Base-by-base conservation (phyloP, 192 early-diverging fungal species). In the Chytriomyces confervae region DNA sequence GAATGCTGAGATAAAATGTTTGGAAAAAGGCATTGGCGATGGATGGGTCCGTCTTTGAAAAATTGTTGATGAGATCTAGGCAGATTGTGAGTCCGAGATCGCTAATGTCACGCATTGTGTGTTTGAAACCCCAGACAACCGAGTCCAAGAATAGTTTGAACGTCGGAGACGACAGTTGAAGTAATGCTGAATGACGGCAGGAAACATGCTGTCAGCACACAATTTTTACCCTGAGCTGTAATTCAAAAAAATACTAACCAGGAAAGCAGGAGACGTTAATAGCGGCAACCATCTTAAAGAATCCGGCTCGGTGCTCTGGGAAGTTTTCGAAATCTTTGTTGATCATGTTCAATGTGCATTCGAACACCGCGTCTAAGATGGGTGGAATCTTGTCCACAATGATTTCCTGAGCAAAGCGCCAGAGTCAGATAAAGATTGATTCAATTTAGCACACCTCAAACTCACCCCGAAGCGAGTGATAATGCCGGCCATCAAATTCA, bases 91-190 rank as follows among this genome's bases (percentile, higher is more conserved):
- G 89, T 44, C 95, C 95, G 60, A 92, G 82, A 69, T 99, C 97
- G 57, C 95, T 93, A 83, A 99, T 95, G 77, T 99, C 96, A 75
- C 96, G 91, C 93, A 97, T 95, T 6, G 96, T 96, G 83, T 99
- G 98, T 86, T 98, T 98, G 87, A 99, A 96, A 23, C 91, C 96
- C 97, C 97, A 99, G 61, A 98, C 93, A 67, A 98, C 91, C 76
- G 94, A 95, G 87, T 97, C 95, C 81, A 98, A 88, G 83, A 97
- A 89, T 29, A 98, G 89, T 72, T 94, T 93, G 85, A 99, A 97
- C 78, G 95, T 93, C 20, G 90, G 88, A 57, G 92, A 84, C 3
- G 94, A 92, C 49, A 99, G 84, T 61, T 89, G 89, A 71, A 97
- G 83, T 61, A 96, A 83, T 1, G 97, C 96, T 91, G 67, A 69